A percentile compares a stretch with the other conserved stretches of the same genome.
These are phyloP conservation scores for Eutrema japonicum DNA, from an alignment of 345 rosid genomes.

Conservation along the genomic window DNA sequence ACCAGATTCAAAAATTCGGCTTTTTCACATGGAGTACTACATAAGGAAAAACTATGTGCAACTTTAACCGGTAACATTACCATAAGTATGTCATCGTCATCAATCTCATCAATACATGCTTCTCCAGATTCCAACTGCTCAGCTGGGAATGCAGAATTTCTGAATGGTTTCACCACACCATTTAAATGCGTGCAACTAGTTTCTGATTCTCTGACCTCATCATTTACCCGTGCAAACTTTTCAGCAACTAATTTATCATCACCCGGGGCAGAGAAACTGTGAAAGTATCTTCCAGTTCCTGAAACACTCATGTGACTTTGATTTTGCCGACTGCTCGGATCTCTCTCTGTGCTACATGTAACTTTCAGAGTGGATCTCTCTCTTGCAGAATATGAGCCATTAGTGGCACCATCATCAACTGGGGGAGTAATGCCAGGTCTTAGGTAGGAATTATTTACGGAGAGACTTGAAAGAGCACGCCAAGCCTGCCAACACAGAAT, in stretches of 20 bases:
- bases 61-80: slow-evolving; percentile 48
- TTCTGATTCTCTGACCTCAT: slow-evolving; percentile 44
- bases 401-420: slow-evolving; percentile 46
- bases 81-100: slow-evolving; percentile 86
- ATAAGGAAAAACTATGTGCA: slow-evolving; percentile 17
- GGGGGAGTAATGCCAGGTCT: slow-evolving; percentile 77
- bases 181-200: slow-evolving; percentile 37
- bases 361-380: slow-evolving; percentile 46
- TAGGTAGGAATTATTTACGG: slow-evolving; percentile 55
- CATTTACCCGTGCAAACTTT: slow-evolving; percentile 36
- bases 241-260: slow-evolving; percentile 41
- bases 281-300: slow-evolving; percentile 44
- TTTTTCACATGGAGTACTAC: slow-evolving; percentile 8
- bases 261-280: slow-evolving; percentile 37
- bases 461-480: slow-evolving; percentile 76
- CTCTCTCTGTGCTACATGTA: slow-evolving; percentile 33
- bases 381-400: slow-evolving; percentile 43
- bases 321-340: slow-evolving; percentile 43
- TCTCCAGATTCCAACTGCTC: slow-evolving; percentile 46
- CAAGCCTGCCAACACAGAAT: slow-evolving; percentile 69
- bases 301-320: slow-evolving; percentile 35
- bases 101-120: slow-evolving; percentile 62
- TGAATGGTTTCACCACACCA: slow-evolving; percentile 42
- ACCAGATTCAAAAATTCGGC: slow-evolving; percentile 5
- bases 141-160: slow-evolving; percentile 42